These are phyloP conservation scores for Podospora anserina DNA, from an alignment of 495 filamentous ascomycete genomes.

Conservation along the genomic window DNA sequence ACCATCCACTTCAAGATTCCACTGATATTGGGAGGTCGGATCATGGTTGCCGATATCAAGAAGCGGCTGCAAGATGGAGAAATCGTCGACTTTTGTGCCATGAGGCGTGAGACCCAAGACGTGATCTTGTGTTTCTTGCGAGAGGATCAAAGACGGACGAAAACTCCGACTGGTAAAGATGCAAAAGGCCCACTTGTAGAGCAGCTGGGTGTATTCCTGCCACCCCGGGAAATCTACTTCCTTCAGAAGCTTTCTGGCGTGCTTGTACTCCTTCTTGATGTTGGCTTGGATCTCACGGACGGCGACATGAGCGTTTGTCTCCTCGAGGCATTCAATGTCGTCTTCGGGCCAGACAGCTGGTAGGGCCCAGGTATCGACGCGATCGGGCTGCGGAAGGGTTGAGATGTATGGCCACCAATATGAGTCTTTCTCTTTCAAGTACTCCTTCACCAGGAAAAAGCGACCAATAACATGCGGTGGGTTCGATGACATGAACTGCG, in stretches of 20 bases:
- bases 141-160: conserved; percentile 43
- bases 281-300: conserved; percentile 43
- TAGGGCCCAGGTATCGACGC: conserved; percentile 37
- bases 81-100: conserved; percentile 41
- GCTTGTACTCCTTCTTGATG: conserved; percentile 43
- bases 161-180: conserved; percentile 56
- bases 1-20: conserved; percentile 35
- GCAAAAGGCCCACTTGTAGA: conserved; percentile 56
- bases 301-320: conserved; percentile 49
- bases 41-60: conserved; percentile 55
- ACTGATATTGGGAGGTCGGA: conserved; percentile 40
- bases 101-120: conserved; percentile 16
- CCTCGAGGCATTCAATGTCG: conserved; percentile 44
- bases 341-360: conserved; percentile 46
- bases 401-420: conserved; percentile 53
- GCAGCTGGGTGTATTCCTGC: conserved; percentile 37
- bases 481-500: conserved; percentile 33
- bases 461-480: conserved; percentile 48
- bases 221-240: conserved; percentile 29
- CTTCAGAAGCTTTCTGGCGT: conserved; percentile 40
- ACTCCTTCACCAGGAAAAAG: conserved; percentile 48
- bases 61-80: conserved; percentile 52
- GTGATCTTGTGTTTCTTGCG: conserved; percentile 16
- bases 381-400: conserved; percentile 48
- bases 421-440: conserved; percentile 44